Percentiles rank a stretch among this genome's conserved stretches.
These are phyloP conservation scores for Phaeotremella skinneri DNA, from an alignment of 768 basidiomycete species.

Conservation along the genomic window DNA sequence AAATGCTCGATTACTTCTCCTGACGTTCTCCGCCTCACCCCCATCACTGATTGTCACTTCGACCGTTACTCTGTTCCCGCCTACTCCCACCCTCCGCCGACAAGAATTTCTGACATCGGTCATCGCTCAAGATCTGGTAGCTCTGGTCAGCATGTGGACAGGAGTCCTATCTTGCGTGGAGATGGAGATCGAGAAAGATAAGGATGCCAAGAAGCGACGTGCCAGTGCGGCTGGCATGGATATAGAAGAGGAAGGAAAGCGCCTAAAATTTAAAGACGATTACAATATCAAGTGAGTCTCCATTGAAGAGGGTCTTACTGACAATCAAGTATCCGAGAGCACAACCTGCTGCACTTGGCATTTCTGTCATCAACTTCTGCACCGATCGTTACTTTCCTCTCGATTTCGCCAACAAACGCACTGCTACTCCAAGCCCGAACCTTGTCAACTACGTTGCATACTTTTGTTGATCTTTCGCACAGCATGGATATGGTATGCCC, in stretches of 20 bases:
- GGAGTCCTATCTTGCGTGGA: conserved; percentile 47
- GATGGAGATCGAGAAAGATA: conserved; percentile 44
- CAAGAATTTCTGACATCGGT: conserved; percentile 48
- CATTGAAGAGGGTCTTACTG: not conserved
- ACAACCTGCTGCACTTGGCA: conserved; percentile 45
- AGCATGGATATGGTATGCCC: conserved; percentile 37
- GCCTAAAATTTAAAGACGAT: conserved; percentile 27
- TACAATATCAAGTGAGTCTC: conserved; percentile 41
- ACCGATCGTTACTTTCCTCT: conserved; percentile 42
- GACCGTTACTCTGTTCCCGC: conserved; percentile 32
- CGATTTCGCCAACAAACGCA: conserved; percentile 26
- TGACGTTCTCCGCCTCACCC: conserved; percentile 24
- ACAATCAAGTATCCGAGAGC: conserved; percentile 44
- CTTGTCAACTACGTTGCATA: conserved; percentile 22
- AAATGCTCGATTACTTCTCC: conserved; percentile 42
- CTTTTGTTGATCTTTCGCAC: conserved; percentile 37
- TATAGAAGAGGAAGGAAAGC: conserved; percentile 16
- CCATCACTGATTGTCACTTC: conserved; percentile 29
- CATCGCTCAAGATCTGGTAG: conserved; percentile 31
- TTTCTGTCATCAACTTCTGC: conserved; percentile 32
- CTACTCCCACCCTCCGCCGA: conserved; percentile 37
- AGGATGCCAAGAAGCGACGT: conserved; percentile 26
- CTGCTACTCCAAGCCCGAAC: conserved; percentile 37
- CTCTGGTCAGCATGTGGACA: conserved; percentile 46
- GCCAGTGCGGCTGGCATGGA: conserved; percentile 16